Evolutionary conservation across 129 eudicot species (phyloP), one percentile per base, ranked within the genome.

Genomic region (Dittrichia graveolens): DNA sequence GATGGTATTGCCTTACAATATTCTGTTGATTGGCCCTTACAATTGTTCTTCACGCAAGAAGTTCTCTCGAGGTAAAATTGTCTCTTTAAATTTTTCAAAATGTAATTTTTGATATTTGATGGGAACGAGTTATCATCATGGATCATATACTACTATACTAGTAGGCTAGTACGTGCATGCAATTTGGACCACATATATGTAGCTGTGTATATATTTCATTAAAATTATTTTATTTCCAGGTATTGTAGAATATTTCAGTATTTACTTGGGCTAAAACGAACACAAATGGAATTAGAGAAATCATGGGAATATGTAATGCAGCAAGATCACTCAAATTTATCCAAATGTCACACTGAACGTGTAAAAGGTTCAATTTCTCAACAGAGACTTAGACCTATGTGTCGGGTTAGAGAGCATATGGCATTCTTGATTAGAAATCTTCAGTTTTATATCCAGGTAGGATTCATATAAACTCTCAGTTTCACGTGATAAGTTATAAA

Each of bases 281-380:
- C 99, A 61, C 99, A 94, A 73, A 90, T 94, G 99, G 99, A 94
- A 81, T 77, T 94, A 76, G 99, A 94, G 64, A 94, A 94, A 78
- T 88, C 97, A 40, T 94, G 99, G 99, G 99, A 96, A 75, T 88
- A 96, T 59, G 97, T 90, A 39, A 94, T 88, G 99, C 96, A 94
- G 61, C 96, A 94, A 84, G 99, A 88, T 80, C 97, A 90, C 85
- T 80, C 89, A 7, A 96, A 86, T 42, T 88, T 94, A 81, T 81
- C 96, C 64, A 81, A 84, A 62, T 88, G 72, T 57, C 87, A 84
- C 35, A 82, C 73, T 42, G 91, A 87, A 18, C 80, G 79, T 53
- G 61, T 15, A 56, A 83, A 73, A 63, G 78, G 84, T 63, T 87
- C 89, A 45, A 62, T 67, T 54, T 84, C 93, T 74, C 96, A 84